Evolutionary conservation across 306 rosid genomes (phyloP).

Genomic region (Trifolium subterraneum): DNA sequence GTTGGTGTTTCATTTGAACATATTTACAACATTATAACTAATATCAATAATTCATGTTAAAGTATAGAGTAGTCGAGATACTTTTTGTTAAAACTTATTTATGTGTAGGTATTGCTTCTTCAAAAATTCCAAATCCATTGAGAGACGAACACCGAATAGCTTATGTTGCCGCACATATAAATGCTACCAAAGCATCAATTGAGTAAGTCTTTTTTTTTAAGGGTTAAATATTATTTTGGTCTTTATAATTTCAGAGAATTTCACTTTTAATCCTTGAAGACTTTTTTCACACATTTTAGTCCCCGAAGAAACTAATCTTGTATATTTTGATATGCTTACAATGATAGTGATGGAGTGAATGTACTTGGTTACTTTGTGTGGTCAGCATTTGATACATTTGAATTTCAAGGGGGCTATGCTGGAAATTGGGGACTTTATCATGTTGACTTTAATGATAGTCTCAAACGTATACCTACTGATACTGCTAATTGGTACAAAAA

Average conservation of each 20-base stretch:
- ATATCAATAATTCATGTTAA: background rate
- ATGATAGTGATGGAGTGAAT: conserved; percentile 39
- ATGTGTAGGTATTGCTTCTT: background rate
- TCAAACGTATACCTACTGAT: conserved; percentile 24
- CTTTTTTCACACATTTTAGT: too few species aligned
- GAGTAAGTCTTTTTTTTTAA: conserved; percentile 18
- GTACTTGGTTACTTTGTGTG: conserved; percentile 46
- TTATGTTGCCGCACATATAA: background rate
- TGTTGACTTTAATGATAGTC: conserved; percentile 35
- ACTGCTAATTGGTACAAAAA: conserved; percentile 24
- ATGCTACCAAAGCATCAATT: background rate
- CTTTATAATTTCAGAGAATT: too few species aligned
- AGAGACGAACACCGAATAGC: background rate
- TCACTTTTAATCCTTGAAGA: too few species aligned
- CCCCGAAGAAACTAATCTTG: background rate
- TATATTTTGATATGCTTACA: background rate
- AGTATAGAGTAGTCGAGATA: background rate
- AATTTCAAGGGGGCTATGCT: conserved; percentile 33
- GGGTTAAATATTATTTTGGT: too few species aligned
- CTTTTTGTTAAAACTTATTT: background rate
- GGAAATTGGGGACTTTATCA: conserved; percentile 35
- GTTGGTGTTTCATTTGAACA: background rate
- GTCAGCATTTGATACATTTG: conserved; percentile 39
- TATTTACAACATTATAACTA: background rate
- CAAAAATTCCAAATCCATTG: background rate